Percentiles rank a stretch among this genome's conserved stretches.
Conservation (phyloP, 2,329 filamentous ascomycete species). For the Tolypocladium album region DNA sequence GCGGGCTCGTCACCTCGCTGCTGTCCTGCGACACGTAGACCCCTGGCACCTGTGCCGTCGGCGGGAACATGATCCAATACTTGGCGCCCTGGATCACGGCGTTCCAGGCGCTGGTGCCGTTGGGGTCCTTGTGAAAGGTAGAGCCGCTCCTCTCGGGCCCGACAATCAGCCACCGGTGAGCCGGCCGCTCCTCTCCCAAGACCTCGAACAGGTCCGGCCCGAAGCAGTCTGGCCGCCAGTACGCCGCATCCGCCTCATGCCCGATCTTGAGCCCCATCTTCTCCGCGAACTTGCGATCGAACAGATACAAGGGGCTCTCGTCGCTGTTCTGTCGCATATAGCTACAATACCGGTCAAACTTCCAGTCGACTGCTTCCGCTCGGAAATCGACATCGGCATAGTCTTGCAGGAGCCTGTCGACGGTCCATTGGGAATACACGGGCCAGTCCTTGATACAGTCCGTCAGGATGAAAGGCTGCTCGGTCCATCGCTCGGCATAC, state of each 20-base stretch:
- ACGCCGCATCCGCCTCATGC: conserved; percentile 39
- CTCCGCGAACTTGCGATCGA: conserved; percentile 75
- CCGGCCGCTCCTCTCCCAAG: conserved; percentile 67
- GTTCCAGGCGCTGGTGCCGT: conserved; percentile 79
- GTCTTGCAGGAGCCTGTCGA: conserved; percentile 51
- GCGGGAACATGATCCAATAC: conserved; percentile 98
- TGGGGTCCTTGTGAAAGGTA: conserved; percentile 84
- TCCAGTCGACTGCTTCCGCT: conserved; percentile 91
- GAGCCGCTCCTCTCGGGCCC: conserved; percentile 80
- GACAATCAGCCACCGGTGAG: conserved; percentile 86
- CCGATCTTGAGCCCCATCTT: conserved; percentile 70
- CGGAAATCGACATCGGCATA: conserved; percentile 64
- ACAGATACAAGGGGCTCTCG: conserved; percentile 86
- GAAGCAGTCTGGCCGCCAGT: conserved; percentile 77
- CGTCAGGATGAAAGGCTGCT: conserved; percentile 79
- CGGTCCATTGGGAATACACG: conserved; percentile 62
- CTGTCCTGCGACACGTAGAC: conserved; percentile 84
- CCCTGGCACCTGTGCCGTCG: conserved; percentile 67
- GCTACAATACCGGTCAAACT: conserved; percentile 63
- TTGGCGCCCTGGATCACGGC: conserved; percentile 82
- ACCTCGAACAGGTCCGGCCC: conserved; percentile 77
- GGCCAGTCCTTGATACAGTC: conserved; percentile 75
- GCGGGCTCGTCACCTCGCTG: conserved; percentile 84
- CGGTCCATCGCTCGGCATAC: conserved; percentile 66
- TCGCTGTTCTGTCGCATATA: conserved; percentile 76